Evolutionary conservation across 2,329 filamentous ascomycete species (phyloP).

Genomic region (Exophiala alcalophila): DNA sequence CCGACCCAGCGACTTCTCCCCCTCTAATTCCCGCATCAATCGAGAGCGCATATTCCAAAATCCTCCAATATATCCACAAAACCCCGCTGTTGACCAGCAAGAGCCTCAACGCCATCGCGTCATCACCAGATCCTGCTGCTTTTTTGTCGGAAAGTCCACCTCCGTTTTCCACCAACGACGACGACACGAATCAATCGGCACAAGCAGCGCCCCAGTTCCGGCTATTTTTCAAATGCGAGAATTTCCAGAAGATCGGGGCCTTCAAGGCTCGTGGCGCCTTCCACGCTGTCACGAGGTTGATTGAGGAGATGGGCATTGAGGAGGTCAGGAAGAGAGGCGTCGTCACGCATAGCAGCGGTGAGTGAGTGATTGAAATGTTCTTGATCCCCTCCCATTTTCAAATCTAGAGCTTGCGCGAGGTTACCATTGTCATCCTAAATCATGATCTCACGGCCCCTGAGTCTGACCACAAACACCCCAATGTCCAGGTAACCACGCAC

Average conservation of each 20-base stretch:
- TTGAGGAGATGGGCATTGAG: slow-evolving; percentile 59
- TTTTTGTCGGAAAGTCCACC: slow-evolving; percentile 26
- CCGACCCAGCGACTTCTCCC: slow-evolving; percentile 46
- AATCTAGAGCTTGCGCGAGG: no score
- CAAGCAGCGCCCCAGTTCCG: slow-evolving; percentile 56
- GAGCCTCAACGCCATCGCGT: slow-evolving; percentile 72
- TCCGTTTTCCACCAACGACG: slow-evolving; percentile 47
- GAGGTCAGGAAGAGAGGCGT: slow-evolving; percentile 67
- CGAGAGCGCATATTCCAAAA: slow-evolving; percentile 66
- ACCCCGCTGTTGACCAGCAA: slow-evolving; percentile 80
- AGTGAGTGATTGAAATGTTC: no score
- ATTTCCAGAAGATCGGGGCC: slow-evolving; percentile 82
- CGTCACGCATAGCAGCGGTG: slow-evolving; percentile 86
- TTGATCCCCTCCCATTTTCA: no score
- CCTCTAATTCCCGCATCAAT: slow-evolving; percentile 73
- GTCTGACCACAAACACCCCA: no score
- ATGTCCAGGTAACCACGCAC: slow-evolving; percentile 84
- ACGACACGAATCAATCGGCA: slow-evolving; percentile 50
- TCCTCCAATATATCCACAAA: slow-evolving; percentile 72
- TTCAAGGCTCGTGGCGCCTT: slow-evolving; percentile 93
- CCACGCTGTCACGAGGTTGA: slow-evolving; percentile 72
- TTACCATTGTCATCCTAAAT: no score
- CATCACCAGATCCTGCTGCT: slow-evolving; percentile 57
- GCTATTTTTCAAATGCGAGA: slow-evolving; percentile 95
- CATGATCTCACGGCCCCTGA: no score